These are phyloP conservation scores for Populus pruinosa DNA, from an alignment of 345 rosid genomes.

Conservation along the genomic window DNA sequence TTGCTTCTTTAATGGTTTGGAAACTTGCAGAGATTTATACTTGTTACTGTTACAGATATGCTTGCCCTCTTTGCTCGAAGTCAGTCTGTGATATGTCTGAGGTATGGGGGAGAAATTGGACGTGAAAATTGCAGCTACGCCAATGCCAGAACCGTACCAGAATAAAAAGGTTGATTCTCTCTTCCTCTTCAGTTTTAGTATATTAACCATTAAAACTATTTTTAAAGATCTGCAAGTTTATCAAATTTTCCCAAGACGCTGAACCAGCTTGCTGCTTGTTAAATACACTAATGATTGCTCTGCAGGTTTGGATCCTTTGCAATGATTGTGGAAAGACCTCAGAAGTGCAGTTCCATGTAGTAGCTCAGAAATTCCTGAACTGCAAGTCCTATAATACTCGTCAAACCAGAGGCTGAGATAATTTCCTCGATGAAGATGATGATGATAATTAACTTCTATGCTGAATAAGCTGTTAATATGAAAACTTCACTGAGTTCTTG, in stretches of 20 bases:
- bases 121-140: constrained; percentile 73
- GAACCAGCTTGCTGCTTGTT: neutral
- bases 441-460: neutral
- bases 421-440: neutral
- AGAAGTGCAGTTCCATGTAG: constrained; percentile 60
- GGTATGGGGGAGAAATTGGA: constrained; percentile 83
- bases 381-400: constrained; percentile 92
- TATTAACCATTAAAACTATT: neutral
- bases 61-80: constrained; percentile 87
- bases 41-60: constrained; percentile 41
- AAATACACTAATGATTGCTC: neutral
- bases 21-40: neutral
- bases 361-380: constrained; percentile 69
- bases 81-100: constrained; percentile 75
- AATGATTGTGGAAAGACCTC: constrained; percentile 71
- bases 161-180: constrained; percentile 46
- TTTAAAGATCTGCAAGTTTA: neutral
- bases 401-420: constrained; percentile 39
- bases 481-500: no score
- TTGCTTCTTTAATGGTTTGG: neutral
- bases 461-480: no score
- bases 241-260: neutral
- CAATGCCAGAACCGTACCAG: constrained; percentile 70
- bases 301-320: constrained; percentile 80
- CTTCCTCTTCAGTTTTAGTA: neutral